Percentiles rank a stretch among this genome's conserved stretches.
phyloP scores from a whole-genome alignment of 441 rosid species.

The Arabidopsis lyrata region DNA sequence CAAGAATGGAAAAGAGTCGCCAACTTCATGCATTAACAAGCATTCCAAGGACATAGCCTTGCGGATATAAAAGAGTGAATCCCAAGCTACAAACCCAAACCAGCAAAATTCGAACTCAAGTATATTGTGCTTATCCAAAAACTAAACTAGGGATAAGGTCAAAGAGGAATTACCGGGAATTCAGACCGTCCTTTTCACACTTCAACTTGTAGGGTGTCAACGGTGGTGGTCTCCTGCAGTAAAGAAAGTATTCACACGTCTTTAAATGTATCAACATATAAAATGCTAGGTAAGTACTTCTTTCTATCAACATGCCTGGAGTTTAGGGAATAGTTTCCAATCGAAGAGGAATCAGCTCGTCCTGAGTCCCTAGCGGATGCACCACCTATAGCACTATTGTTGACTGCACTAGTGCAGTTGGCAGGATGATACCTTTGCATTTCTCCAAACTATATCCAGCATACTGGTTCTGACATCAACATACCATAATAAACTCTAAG shows the following conservation, averaged over 20 bases:
- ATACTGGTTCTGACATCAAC: constrained; percentile 84
- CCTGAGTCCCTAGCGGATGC: constrained; percentile 79
- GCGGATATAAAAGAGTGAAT: constrained; percentile 14
- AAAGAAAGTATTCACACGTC: constrained; percentile 32
- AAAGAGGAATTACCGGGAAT: constrained; percentile 69
- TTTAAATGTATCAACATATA: constrained; percentile 34
- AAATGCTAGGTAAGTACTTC: constrained; percentile 30
- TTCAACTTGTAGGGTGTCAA: constrained; percentile 86
- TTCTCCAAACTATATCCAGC: constrained; percentile 90
- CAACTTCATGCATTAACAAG: constrained; percentile 30
- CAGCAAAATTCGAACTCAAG: constrained; percentile 21
- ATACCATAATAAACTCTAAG: constrained; percentile 49
- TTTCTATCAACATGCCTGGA: constrained; percentile 63
- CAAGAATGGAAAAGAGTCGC: constrained; percentile 22
- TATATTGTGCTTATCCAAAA: constrained; percentile 19
- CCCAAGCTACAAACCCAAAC: constrained; percentile 30
- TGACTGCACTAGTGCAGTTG: constrained; percentile 94
- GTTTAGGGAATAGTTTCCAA: constrained; percentile 66
- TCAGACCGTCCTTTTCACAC: constrained; percentile 90
- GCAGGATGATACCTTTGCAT: constrained; percentile 98
- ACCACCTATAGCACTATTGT: constrained; percentile 79
- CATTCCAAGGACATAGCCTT: constrained; percentile 28
- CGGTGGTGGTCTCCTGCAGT: constrained; percentile 76
- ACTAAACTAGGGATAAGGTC: constrained; percentile 15
- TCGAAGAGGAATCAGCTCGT: constrained; percentile 80